Evolutionary conservation across 257 asterid species (phyloP), one percentile per base, ranked within the genome.

Genomic region (Primulina huaijiensis): DNA sequence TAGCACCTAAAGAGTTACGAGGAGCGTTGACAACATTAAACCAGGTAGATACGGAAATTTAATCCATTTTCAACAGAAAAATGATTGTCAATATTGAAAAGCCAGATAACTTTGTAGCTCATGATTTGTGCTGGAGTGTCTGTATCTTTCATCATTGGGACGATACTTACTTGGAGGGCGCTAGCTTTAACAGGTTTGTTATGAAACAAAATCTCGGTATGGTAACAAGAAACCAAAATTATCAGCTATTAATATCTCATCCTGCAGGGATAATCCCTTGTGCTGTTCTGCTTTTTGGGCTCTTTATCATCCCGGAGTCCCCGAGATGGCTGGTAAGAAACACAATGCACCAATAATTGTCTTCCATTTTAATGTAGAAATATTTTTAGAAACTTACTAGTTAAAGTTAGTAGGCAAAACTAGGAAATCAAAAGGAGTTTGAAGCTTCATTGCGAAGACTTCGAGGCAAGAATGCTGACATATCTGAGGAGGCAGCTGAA

Each of bases 281-380:
- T 70, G 88, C 78, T 46, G 70, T 93, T 77, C 85, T 90, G 63
- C 79, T 92, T 72, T 35, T 83, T 17, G 98, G 98, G 14, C 83
- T 93, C 25, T 62, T 79, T 56, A 63, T 88, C 74, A 90, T 89
- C 66, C 98, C 98, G 2, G 97, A 92, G 69, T 93, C 98, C 2
- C 98, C 96, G 0, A 84, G 98, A 80, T 90, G 98, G 97, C 93
- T 93, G 76, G 97, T 90, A 87, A 82, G 84, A 69, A 58, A 57
- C 50, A 2, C 20, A 50, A 33, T 25, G 56, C 35, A 33, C 9
- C 25, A 27, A 29, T 40, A 8, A 21, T 14, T 38, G 6, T 6
- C 34, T 1, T 59, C 21, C 27, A 19, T 46, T 25, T 62, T 8
- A 60, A 14, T 20, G 70, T 66, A 6, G 14, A 62, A 62, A n/a